Conservation (phyloP, 495 filamentous ascomycete species). For the Cladorrhinum samala region DNA sequence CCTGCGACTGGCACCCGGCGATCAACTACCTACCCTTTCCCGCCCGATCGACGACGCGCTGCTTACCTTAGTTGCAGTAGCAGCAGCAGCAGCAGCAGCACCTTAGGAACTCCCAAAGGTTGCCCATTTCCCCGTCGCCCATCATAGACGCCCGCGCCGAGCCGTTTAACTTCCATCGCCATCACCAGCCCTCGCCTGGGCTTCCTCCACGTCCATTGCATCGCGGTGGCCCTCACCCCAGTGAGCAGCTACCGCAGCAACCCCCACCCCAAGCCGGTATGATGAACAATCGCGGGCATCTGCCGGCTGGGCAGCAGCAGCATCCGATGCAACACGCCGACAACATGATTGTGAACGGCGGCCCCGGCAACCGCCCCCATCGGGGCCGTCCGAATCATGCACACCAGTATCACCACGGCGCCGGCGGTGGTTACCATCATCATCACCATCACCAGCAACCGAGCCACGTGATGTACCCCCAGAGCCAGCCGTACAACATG, state of each 20-base stretch:
- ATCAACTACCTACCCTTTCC: too few species aligned
- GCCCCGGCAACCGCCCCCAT: slow-evolving; percentile 17
- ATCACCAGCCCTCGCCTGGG: slow-evolving; percentile 11
- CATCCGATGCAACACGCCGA: slow-evolving; percentile 35
- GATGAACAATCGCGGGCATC: slow-evolving; percentile 56
- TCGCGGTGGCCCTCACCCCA: slow-evolving; percentile 36
- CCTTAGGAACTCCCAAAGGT: too few species aligned
- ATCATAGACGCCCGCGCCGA: slow-evolving; percentile 9
- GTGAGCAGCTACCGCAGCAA: slow-evolving; percentile 45
- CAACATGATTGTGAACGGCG: slow-evolving; percentile 36
- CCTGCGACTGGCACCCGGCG: too few species aligned
- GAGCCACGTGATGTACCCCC: slow-evolving; percentile 35
- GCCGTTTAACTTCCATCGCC: slow-evolving; percentile 3
- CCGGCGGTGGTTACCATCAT: slow-evolving; percentile 25
- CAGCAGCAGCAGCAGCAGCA: background rate
- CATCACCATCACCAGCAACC: slow-evolving; percentile 28
- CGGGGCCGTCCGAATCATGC: slow-evolving; percentile 35
- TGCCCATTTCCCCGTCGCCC: background rate
- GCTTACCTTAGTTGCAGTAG: too few species aligned
- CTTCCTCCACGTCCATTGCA: slow-evolving; percentile 5
- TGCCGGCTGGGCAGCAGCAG: slow-evolving; percentile 57
- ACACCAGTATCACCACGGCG: slow-evolving; percentile 4
- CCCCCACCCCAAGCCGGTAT: slow-evolving; percentile 49
- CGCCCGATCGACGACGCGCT: background rate
- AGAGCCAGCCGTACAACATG: slow-evolving; percentile 26